phyloP scores from a whole-genome alignment of 805 yeast species.

The Wickerhamomyces xylosicus region DNA sequence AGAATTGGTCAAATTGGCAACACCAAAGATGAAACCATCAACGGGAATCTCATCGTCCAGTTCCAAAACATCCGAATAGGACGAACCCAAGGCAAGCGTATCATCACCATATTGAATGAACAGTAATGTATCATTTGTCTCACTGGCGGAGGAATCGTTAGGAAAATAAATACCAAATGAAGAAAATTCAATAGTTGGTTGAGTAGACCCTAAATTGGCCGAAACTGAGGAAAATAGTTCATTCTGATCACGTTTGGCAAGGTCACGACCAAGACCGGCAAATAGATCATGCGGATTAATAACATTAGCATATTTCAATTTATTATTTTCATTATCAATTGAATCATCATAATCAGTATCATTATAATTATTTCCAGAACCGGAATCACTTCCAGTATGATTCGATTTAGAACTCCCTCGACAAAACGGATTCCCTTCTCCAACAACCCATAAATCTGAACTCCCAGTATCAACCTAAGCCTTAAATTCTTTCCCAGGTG shows the following conservation, averaged over 20 bases:
- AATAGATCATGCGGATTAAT: too few relatives aligned
- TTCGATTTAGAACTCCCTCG: not conserved
- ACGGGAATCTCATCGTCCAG: constrained; percentile 36
- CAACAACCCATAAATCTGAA: constrained; percentile 24
- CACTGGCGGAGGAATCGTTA: constrained; percentile 15
- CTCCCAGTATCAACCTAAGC: constrained; percentile 26
- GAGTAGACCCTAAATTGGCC: constrained; percentile 3
- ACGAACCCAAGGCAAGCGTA: constrained; percentile 38
- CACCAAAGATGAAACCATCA: constrained; percentile 44
- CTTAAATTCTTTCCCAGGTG: constrained; percentile 12
- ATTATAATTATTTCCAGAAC: not conserved
- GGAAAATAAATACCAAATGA: constrained; percentile 13
- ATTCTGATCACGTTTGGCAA: too few relatives aligned
- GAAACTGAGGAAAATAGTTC: not conserved
- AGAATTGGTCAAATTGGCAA: constrained; percentile 57
- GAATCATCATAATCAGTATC: not conserved
- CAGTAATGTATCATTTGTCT: constrained; percentile 21
- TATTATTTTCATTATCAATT: not conserved
- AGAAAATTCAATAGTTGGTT: constrained; percentile 5
- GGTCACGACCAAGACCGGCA: too few relatives aligned
- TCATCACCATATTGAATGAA: constrained; percentile 37
- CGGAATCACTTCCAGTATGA: not conserved
- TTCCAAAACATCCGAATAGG: constrained; percentile 52
- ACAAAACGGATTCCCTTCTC: constrained; percentile 22
- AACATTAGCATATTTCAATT: not conserved